Evolutionary conservation across 768 basidiomycete genomes (phyloP), one percentile per base, ranked within the genome.

Genomic region (Phylloporus scabripes): DNA sequence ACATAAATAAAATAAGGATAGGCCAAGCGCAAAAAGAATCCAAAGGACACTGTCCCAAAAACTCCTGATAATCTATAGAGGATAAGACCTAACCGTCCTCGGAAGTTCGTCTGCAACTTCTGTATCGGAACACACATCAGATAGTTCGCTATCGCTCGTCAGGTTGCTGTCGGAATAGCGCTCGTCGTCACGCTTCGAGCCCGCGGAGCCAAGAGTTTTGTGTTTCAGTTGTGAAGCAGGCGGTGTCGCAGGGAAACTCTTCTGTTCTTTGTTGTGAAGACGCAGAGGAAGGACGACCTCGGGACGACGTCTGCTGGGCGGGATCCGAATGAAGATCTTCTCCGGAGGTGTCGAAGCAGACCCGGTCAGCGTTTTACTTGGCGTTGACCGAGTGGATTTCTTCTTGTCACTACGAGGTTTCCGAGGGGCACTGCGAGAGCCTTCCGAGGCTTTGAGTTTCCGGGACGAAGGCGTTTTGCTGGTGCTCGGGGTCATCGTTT

Each of bases 1-100:
- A 45, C 43, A 56, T 67, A 68, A 60, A 68, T 67, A 69, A 46
- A 62, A 66, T 66, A 66, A 66, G 54, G 59, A 66, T 66, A 66
- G 44, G 32, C 42, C 43, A 49, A 46, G 37, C 52, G 57, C 59
- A 14, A 17, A 48, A 45, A 40, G 34, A 53, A 46, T 50, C 21
- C 48, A 20, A 49, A 7, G 14, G 39, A 50, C 29, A 57, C 32
- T 33, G 41, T 42, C 48, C 38, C 58, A 56, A 33, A 48, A 28
- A 50, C 21, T 37, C 42, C 24, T 42, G 51, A 43, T 42, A 36
- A 28, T 50, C 43, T 66, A 61, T 14, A 48, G 52, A 43, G 48
- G 28, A 55, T 51, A 54, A 45, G 53, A 45, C 21, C 3, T 1
- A 15, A 11, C 43, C 6, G 46, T 36, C 26, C 42, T 51, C 18